Evolutionary conservation across 768 basidiomycete species (phyloP), one percentile per base, ranked within the genome.

Genomic region (Amanita pallidorosea): DNA sequence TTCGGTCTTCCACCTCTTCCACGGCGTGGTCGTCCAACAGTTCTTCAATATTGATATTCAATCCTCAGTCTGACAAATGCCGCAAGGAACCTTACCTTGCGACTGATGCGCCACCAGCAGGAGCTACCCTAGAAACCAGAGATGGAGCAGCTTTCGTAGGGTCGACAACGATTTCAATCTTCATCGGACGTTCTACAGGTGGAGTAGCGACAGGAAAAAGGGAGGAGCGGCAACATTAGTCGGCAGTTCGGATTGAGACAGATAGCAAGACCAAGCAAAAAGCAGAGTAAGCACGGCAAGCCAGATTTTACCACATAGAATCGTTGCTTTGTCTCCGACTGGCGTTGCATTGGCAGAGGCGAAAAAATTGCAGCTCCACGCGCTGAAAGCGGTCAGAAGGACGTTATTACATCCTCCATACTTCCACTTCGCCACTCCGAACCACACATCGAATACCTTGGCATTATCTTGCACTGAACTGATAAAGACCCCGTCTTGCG

Each of bases 91-190:
- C 67, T 33, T 49, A 75, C 73, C 70, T 63, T 22, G 55, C 64
- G 48, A 63, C 58, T 38, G 70, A 60, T 7, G 67, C 70, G 40
- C 72, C 66, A 15, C 69, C 66, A 12, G 79, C 77, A 33, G 91
- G 88, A 3, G 89, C 88, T 33, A 99, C 89, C 48, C 96, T 88
- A 22, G 87, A 79, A 15, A 80, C 81, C 56, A 99, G 75, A 4
- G 88, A 76, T 17, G 72, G 72, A 31, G 45, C 37, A 8, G 72
- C 65, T 38, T 78, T 76, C 41, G 83, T 76, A 11, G 90, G 90
- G 70, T 95, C 90, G 64, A 95, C 77, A 41, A 98, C 81, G 57
- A 98, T 90, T 76, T 99, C 95, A 55, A 98, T 93, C 76, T 93
- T 95, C 93, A 98, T 96, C 20, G 91, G 88, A 58, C 89, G 88